Conservation (phyloP, 2,329 filamentous ascomycete species). For the Aplosporella prunicola region DNA sequence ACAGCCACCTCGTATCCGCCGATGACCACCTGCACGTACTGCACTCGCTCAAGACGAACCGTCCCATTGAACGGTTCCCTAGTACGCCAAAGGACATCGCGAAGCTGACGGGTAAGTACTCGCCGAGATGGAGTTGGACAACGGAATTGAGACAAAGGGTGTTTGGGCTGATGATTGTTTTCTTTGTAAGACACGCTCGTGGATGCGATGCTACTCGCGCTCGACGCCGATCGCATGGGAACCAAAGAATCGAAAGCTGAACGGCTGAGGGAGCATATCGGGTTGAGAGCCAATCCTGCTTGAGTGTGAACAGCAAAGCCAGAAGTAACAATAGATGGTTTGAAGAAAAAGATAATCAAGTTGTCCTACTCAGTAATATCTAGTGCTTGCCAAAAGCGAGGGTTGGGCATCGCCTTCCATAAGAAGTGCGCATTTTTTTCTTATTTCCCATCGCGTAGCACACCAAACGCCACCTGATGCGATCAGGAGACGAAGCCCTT, state of each 20-base stretch:
- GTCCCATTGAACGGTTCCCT: slow-evolving; percentile 22
- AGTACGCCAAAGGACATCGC: slow-evolving; percentile 20
- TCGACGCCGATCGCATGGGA: slow-evolving; percentile 22
- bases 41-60: slow-evolving; percentile 22
- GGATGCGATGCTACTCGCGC: slow-evolving; percentile 20
- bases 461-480: no score
- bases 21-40: slow-evolving; percentile 22
- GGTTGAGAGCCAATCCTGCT: slow-evolving; percentile 22
- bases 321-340: no score
- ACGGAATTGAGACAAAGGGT: no score
- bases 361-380: no score
- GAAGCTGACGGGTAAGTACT: slow-evolving; percentile 20
- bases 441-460: no score
- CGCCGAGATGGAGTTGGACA: not conserved
- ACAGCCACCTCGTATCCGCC: slow-evolving; percentile 20
- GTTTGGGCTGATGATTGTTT: no score
- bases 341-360: no score
- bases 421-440: no score
- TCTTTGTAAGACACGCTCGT: slow-evolving; percentile 18
- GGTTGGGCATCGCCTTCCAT: no score
- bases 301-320: no score
- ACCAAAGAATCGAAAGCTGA: slow-evolving; percentile 22
- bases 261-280: slow-evolving; percentile 21
- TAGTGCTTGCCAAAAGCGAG: no score
- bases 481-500: no score